Evolutionary conservation across 2,329 filamentous ascomycete species (phyloP).

Genomic region (Xylaria digitata): DNA sequence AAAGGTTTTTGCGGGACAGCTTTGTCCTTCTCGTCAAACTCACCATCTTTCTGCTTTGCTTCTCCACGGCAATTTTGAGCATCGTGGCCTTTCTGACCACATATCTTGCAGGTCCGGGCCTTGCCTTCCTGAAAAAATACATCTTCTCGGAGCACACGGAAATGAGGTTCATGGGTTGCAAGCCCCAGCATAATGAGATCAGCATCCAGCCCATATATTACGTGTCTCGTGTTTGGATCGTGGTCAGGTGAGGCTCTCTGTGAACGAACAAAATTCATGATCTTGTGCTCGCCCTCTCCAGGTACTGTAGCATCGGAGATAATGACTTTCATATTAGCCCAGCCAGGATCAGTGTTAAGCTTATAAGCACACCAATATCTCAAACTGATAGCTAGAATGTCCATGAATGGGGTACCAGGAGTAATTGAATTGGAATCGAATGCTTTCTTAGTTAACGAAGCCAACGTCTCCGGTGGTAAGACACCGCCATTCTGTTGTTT

Average conservation of each 20-base stretch:
- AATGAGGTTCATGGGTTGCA: constrained; percentile 96
- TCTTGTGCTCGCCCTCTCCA: constrained; percentile 98
- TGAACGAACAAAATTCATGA: constrained; percentile 97
- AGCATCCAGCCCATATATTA: constrained; percentile 97
- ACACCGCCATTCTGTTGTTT: constrained; percentile 79
- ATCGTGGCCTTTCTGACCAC: constrained; percentile 92
- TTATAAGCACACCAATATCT: constrained; percentile 99
- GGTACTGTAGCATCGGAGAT: constrained; percentile 98
- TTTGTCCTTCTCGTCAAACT: constrained; percentile 84
- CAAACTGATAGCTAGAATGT: constrained; percentile 87
- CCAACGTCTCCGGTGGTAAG: constrained; percentile 69
- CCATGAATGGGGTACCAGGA: constrained; percentile 98
- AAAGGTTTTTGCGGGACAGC: constrained; percentile 83
- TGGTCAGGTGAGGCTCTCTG: constrained; percentile 91
- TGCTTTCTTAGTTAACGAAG: constrained; percentile 81
- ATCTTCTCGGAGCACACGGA: constrained; percentile 94
- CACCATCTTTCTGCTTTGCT: constrained; percentile 79
- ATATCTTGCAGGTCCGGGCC: constrained; percentile 83
- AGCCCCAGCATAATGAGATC: constrained; percentile 99
- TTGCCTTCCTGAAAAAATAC: constrained; percentile 93
- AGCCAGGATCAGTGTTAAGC: constrained; percentile 93
- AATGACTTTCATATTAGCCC: constrained; percentile 96
- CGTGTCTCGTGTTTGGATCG: constrained; percentile 95
- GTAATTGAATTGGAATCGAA: constrained; percentile 92
- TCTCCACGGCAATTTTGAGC: constrained; percentile 85